These are phyloP conservation scores for Epicoccum sorghinum DNA, from an alignment of 2,329 filamentous ascomycete species.

Conservation along the genomic window DNA sequence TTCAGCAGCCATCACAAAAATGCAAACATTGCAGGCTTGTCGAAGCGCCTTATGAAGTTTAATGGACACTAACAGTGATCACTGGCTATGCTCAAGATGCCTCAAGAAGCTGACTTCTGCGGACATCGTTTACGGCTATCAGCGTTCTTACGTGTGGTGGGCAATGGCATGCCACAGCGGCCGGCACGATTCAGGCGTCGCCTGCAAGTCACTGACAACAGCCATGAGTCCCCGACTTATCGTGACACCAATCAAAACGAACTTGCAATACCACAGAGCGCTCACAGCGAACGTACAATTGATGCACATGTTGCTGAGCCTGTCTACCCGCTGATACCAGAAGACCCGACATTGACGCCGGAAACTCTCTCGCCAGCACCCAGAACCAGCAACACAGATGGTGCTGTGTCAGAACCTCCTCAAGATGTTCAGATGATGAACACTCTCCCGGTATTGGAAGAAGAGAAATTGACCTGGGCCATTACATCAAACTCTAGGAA, in stretches of 20 bases:
- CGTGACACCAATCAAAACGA: background rate
- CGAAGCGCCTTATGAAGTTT: background rate
- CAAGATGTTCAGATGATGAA: background rate
- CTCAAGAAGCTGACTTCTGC: slow-evolving; percentile 30
- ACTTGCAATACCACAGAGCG: background rate
- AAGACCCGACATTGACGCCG: background rate
- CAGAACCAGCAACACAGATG: no score
- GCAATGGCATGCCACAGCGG: slow-evolving; percentile 29
- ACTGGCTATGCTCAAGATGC: slow-evolving; percentile 18
- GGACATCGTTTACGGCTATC: slow-evolving; percentile 33
- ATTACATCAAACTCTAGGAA: background rate
- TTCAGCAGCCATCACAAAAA: background rate
- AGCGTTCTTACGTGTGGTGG: slow-evolving; percentile 32
- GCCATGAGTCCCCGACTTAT: background rate
- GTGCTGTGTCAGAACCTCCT: no score
- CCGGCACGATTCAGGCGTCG: slow-evolving; percentile 30
- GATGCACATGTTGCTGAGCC: background rate
- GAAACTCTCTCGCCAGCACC: background rate
- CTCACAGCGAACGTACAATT: background rate
- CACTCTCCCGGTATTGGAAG: background rate
- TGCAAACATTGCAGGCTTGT: background rate
- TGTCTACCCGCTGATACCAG: background rate
- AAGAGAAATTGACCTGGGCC: background rate
- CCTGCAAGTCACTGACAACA: background rate
- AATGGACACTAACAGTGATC: background rate